Evolutionary conservation across 257 asterid genomes (phyloP).

Genomic region (Eustoma russellianum): DNA sequence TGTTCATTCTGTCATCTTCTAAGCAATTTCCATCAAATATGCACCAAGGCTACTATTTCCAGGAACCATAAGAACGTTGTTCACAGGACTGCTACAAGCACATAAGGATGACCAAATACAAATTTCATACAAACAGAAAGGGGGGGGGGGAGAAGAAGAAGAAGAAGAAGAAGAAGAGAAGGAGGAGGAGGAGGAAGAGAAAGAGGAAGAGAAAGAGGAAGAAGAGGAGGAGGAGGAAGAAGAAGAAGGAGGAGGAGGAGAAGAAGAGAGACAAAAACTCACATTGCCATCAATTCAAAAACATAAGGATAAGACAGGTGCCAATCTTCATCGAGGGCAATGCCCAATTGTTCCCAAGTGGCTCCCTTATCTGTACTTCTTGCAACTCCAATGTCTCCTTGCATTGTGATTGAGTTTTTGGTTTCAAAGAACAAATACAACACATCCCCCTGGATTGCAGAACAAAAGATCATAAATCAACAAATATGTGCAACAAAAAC

Average conservation of each 20-base stretch:
- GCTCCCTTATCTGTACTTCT: conserved; percentile 74
- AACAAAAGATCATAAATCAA: conserved; percentile 13
- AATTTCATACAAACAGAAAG: too few species aligned
- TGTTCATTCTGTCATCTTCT: not conserved
- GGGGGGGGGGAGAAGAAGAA: too few species aligned
- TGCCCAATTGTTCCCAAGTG: conserved; percentile 88
- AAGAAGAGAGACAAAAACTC: too few species aligned
- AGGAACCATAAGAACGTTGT: not conserved
- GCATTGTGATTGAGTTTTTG: conserved; percentile 76
- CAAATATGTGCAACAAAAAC: too few species aligned
- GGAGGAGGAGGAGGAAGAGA: too few species aligned
- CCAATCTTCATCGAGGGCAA: conserved; percentile 91
- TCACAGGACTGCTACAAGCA: not conserved
- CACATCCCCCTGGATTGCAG: conserved; percentile 53
- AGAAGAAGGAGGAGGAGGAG: too few species aligned
- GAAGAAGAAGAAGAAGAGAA: too few species aligned
- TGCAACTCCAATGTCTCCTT: conserved; percentile 97
- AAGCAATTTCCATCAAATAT: not conserved
- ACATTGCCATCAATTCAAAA: conserved; percentile 77
- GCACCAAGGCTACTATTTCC: conserved; percentile 1
- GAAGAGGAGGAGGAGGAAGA: too few species aligned
- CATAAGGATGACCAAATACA: not conserved
- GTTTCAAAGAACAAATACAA: conserved; percentile 76
- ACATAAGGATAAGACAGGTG: conserved; percentile 94
- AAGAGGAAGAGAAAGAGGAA: conserved; percentile 9